A percentile compares a stretch with the other conserved stretches of the same genome.
Evolutionary conservation across 2,329 filamentous ascomycete genomes (phyloP).

Genomic region (Colletotrichum musicola): DNA sequence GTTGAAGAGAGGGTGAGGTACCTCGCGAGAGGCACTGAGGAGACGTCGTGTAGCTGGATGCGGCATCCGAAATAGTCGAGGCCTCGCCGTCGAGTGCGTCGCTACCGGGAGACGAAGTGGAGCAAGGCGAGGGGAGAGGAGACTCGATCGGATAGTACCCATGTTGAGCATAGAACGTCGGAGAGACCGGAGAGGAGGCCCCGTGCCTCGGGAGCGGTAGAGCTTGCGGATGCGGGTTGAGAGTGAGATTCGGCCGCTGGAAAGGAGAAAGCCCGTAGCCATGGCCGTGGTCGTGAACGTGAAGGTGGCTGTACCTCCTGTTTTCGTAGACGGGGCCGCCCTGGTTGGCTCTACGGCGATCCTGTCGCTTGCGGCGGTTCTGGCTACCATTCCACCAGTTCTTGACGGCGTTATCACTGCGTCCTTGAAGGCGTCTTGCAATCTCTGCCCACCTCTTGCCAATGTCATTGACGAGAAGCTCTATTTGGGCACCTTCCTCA

Average conservation of each 20-base stretch:
- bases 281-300: background rate
- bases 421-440: conserved; percentile 81
- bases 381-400: conserved; percentile 98
- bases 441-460: conserved; percentile 96
- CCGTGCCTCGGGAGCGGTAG: conserved; percentile 35
- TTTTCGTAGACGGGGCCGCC: conserved; percentile 42
- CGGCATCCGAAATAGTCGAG: conserved; percentile 78
- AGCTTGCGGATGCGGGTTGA: conserved; percentile 42
- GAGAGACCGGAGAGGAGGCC: conserved; percentile 38
- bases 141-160: conserved; percentile 46
- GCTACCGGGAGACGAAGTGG: conserved; percentile 63
- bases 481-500: conserved; percentile 79
- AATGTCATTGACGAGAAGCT: conserved; percentile 80
- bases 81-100: conserved; percentile 72
- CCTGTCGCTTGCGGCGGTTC: conserved; percentile 77
- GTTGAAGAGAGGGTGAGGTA: conserved; percentile 54
- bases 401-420: conserved; percentile 96
- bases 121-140: conserved; percentile 53
- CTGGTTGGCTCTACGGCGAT: conserved; percentile 51
- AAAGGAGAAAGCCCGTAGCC: background rate
- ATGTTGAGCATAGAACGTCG: conserved; percentile 36
- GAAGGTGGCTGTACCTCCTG: conserved; percentile 23
- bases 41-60: conserved; percentile 73
- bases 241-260: conserved; percentile 47
- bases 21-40: conserved; percentile 55